phyloP scores from a whole-genome alignment of 495 filamentous ascomycete species.

The Tuber microsphaerosporum region DNA sequence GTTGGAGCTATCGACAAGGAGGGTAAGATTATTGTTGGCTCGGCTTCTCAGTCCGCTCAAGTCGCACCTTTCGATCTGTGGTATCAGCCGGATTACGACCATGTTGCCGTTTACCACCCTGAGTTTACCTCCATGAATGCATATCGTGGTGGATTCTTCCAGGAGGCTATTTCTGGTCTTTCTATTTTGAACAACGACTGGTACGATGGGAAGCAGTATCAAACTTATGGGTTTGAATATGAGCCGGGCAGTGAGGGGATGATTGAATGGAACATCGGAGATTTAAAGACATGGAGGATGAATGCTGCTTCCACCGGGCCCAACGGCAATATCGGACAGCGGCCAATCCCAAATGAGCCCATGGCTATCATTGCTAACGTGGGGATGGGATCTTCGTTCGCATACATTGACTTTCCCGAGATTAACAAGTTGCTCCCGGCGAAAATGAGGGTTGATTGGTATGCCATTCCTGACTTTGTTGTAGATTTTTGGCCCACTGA shows the following conservation, averaged over 20 bases:
- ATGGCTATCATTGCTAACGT: slow-evolving; percentile 65
- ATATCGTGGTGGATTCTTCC: slow-evolving; percentile 62
- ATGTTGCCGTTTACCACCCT: slow-evolving; percentile 58
- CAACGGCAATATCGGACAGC: slow-evolving; percentile 68
- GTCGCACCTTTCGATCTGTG: slow-evolving; percentile 70
- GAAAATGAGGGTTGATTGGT: slow-evolving; percentile 64
- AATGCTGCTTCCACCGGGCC: slow-evolving; percentile 59
- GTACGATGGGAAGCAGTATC: slow-evolving; percentile 71
- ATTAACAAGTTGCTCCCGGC: slow-evolving; percentile 57
- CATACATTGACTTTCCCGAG: slow-evolving; percentile 52
- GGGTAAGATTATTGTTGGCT: slow-evolving; percentile 47
- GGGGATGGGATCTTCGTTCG: slow-evolving; percentile 65
- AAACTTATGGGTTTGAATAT: slow-evolving; percentile 70
- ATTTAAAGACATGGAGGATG: slow-evolving; percentile 59
- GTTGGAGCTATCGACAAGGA: slow-evolving; percentile 50
- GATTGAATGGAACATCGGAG: slow-evolving; percentile 63
- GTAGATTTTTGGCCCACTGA: not conserved
- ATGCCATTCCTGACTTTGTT: slow-evolving; percentile 2
- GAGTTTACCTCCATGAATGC: slow-evolving; percentile 56
- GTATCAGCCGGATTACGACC: slow-evolving; percentile 67
- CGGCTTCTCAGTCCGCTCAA: slow-evolving; percentile 66
- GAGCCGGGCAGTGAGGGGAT: slow-evolving; percentile 54
- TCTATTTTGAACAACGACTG: slow-evolving; percentile 67
- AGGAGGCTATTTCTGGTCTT: slow-evolving; percentile 65
- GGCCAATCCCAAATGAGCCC: slow-evolving; percentile 62